Evolutionary conservation across 2,329 filamentous ascomycete species (phyloP), one percentile per base, ranked within the genome.

Genomic region (Phyllosticta ampelicida): DNA sequence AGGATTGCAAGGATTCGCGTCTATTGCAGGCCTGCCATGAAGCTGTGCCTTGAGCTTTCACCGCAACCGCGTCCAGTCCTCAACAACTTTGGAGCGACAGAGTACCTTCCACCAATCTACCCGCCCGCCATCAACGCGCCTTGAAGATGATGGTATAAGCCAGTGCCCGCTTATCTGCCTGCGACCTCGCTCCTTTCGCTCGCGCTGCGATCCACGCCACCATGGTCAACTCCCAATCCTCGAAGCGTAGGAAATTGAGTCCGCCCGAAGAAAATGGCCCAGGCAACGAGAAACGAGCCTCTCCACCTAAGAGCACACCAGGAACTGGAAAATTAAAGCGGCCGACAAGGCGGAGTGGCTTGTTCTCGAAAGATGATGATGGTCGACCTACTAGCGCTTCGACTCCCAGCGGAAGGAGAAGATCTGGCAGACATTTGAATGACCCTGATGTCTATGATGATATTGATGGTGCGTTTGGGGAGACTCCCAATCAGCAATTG

Each of bases 381-480:
- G 20, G 23, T 11, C 23, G 26, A 13, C 44, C 48, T 26, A 3
- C 56, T 11, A 54, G 56, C 19, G 49, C 19, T 44, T 51, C 51
- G 10, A 59, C 51, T 19, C 44, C 54, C 23, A 28, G 30, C 20
- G 51, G 51, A 6, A 26, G 28, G 49, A 48, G 48, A 30, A 51
- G 51, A 26, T 18, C 48, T 10, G 52, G 30, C 20, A 36, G 36
- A 1, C 51, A 54, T 52, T 29, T 54, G 9, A 61, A 66, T 20
- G 62, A 69, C 6, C 63, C 67, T 28, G 73, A 74, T 54, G 61
- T 75, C 13, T 75, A 74, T 61, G 73, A 75, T 59, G 73, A 76
- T 55, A 72, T 76, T 36, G 74, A 75, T 51, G 72, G 73, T 28
- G 74, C 73, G 8, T 63, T 74, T 56, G 36, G 51, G 48, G 44